phyloP scores from a whole-genome alignment of 345 rosid species.

The Durio zibethinus region DNA sequence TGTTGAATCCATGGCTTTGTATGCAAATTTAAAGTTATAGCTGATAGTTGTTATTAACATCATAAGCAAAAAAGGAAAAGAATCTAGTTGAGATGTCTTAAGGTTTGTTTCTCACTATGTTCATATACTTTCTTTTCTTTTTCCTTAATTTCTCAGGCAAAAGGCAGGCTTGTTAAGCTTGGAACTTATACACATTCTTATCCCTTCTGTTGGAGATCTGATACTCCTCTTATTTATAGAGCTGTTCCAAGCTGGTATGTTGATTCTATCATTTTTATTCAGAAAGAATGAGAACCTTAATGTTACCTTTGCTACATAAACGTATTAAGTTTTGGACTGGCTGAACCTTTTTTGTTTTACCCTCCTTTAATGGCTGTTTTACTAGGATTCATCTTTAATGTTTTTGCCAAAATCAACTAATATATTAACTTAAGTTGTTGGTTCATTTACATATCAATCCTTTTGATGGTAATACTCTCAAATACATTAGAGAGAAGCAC shows the following conservation, averaged over 20 bases:
- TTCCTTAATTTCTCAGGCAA: slow-evolving; percentile 48
- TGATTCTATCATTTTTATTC: neutral
- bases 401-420: neutral
- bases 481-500: neutral
- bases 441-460: neutral
- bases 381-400: neutral
- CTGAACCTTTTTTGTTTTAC: neutral
- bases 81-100: neutral
- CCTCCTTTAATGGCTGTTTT: neutral
- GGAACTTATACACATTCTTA: slow-evolving; percentile 85
- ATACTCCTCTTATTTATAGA: slow-evolving; percentile 94
- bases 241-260: slow-evolving; percentile 96
- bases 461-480: neutral
- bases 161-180: slow-evolving; percentile 83
- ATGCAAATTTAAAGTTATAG: neutral
- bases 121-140: neutral
- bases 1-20: neutral
- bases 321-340: neutral
- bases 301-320: neutral
- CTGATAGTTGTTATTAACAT: neutral
- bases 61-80: neutral
- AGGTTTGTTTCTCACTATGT: neutral
- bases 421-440: neutral
- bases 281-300: slow-evolving; percentile 1
- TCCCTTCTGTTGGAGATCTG: slow-evolving; percentile 91